phyloP scores from a whole-genome alignment of 345 rosid species.

The Brassica cretica region DNA sequence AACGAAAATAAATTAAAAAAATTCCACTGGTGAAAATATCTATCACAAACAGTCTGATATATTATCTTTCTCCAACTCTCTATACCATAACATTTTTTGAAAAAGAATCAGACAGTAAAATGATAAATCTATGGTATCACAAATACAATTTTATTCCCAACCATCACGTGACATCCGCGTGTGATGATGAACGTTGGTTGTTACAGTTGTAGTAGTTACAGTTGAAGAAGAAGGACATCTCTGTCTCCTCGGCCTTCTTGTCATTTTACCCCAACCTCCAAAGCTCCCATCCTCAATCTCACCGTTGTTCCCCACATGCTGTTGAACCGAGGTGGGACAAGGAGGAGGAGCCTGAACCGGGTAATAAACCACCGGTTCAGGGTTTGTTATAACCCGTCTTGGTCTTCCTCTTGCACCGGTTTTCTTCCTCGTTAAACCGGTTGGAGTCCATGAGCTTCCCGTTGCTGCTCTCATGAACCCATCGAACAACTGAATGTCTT shows the following conservation, averaged over 20 bases:
- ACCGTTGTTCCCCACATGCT: slow-evolving; percentile 34
- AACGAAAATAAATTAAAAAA: not conserved
- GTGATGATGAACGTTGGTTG: slow-evolving; percentile 40
- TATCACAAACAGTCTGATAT: slow-evolving; percentile 24
- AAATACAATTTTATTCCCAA: not conserved
- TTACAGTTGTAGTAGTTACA: slow-evolving; percentile 32
- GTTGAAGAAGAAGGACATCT: slow-evolving; percentile 46
- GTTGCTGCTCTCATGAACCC: slow-evolving; percentile 70
- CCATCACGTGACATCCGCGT: slow-evolving; percentile 35
- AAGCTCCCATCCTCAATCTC: slow-evolving; percentile 52
- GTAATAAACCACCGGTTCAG: slow-evolving; percentile 33
- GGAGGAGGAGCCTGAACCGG: not conserved
- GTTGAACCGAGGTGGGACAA: slow-evolving; percentile 31
- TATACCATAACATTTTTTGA: slow-evolving; percentile 11
- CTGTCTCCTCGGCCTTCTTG: slow-evolving; percentile 70
- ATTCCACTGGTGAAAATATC: slow-evolving; percentile 20
- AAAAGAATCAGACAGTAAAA: slow-evolving; percentile 25
- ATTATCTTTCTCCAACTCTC: slow-evolving; percentile 15
- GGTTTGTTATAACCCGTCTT: slow-evolving; percentile 29
- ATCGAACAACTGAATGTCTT: slow-evolving; percentile 71
- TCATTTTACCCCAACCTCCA: slow-evolving; percentile 83
- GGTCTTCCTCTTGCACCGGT: slow-evolving; percentile 55
- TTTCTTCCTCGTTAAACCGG: slow-evolving; percentile 44
- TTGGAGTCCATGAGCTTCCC: slow-evolving; percentile 59
- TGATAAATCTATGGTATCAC: not conserved